Percentiles rank a stretch among this genome's conserved stretches.
Conservation (phyloP, 768 basidiomycete genomes). For the Cystofilobasidium bisporidii region DNA sequence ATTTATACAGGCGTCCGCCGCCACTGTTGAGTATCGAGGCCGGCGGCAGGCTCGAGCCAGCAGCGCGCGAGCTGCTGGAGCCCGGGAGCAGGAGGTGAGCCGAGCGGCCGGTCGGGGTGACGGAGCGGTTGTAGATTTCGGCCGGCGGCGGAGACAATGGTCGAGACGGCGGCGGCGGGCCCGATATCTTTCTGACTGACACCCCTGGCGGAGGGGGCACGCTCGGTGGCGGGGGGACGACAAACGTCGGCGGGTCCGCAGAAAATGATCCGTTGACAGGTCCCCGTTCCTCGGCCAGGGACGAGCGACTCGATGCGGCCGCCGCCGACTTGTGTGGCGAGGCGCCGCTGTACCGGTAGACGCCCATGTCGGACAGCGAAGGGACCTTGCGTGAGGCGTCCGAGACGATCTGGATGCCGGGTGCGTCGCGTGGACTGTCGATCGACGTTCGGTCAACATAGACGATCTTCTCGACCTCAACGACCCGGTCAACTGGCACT, state of each 20-base stretch:
- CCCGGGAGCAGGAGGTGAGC: slow-evolving; percentile 45
- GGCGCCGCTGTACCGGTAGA: slow-evolving; percentile 19
- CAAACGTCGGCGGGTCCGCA: slow-evolving; percentile 1
- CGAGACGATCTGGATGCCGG: not conserved
- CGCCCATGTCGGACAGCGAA: slow-evolving; percentile 20
- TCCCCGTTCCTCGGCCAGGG: not conserved
- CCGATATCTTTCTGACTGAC: slow-evolving; percentile 43
- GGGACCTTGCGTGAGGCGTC: not conserved
- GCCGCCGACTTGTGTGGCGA: not conserved
- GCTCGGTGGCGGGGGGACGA: slow-evolving; percentile 35
- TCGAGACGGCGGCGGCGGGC: slow-evolving; percentile 61
- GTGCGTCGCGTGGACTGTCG: not conserved
- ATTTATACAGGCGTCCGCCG: not conserved
- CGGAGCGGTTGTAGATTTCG: slow-evolving; percentile 80
- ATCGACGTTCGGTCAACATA: slow-evolving; percentile 29
- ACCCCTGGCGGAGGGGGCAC: slow-evolving; percentile 71
- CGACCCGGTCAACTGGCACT: slow-evolving; percentile 31
- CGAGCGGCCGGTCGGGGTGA: slow-evolving; percentile 46
- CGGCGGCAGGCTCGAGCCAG: slow-evolving; percentile 65
- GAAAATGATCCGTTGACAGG: not conserved
- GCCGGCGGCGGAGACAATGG: slow-evolving; percentile 87
- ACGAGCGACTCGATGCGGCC: not conserved
- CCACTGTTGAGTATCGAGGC: slow-evolving; percentile 46
- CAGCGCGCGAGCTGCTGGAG: slow-evolving; percentile 1
- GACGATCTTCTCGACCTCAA: slow-evolving; percentile 31